These are phyloP conservation scores for Taphrina betulina DNA, from an alignment of 1,139 yeast genomes.

Conservation along the genomic window DNA sequence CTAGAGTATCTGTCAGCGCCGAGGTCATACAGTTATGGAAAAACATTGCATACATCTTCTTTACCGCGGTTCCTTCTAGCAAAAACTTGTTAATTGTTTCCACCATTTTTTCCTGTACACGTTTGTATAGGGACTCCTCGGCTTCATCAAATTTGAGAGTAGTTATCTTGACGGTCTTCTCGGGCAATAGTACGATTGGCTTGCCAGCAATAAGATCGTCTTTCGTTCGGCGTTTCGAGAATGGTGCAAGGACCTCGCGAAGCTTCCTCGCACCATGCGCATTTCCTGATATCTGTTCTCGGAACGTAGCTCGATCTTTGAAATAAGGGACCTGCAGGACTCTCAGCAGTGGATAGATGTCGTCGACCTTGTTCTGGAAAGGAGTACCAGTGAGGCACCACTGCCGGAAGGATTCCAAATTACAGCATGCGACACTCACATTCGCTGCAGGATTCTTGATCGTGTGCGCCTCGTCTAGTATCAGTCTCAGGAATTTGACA, in stretches of 20 bases:
- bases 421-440: slow-evolving; percentile 87
- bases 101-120: slow-evolving; percentile 79
- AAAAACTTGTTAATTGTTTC: slow-evolving; percentile 82
- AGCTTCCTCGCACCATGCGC: slow-evolving; percentile 72
- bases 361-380: slow-evolving; percentile 91
- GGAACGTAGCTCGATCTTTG: slow-evolving; percentile 6
- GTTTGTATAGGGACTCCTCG: slow-evolving; percentile 84
- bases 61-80: slow-evolving; percentile 90
- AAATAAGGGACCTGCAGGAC: slow-evolving; percentile 22
- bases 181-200: slow-evolving; percentile 73
- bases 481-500: slow-evolving; percentile 69
- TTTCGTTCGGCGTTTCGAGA: slow-evolving; percentile 92
- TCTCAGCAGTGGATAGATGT: slow-evolving; percentile 83
- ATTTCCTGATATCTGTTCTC: slow-evolving; percentile 58
- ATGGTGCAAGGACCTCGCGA: slow-evolving; percentile 66
- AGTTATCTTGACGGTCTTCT: slow-evolving; percentile 83
- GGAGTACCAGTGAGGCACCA: slow-evolving; percentile 98
- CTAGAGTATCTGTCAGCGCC: no score
- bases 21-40: no score
- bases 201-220: slow-evolving; percentile 90
- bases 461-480: slow-evolving; percentile 94
- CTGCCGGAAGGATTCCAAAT: slow-evolving; percentile 64
- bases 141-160: slow-evolving; percentile 86
- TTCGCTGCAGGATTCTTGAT: slow-evolving; percentile 92
- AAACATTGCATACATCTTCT: no score